Base-by-base conservation (phyloP, 1,284 basidiomycete genomes). In the Ceratobasidium sp. region DNA sequence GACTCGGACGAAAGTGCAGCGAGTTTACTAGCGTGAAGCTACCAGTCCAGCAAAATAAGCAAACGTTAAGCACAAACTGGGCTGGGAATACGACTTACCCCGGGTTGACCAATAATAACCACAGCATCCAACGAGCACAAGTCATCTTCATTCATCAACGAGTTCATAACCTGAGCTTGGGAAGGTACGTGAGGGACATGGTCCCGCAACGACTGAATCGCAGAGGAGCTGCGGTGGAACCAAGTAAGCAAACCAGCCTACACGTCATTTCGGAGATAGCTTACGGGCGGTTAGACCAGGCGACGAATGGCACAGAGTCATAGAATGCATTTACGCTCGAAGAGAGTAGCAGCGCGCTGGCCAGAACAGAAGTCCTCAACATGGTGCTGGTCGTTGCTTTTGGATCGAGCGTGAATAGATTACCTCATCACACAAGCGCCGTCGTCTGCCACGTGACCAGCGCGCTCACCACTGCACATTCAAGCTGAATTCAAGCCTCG, bases 11-110 rank as follows among this genome's bases (percentile, higher is more conserved):
- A 36, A 11, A 76, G 29, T 8, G 44, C 54, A 22, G 41, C 56
- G 22, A 76, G 63, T 51, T 76, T 51, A 11, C 56, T 74, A n/a
- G 72, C 71, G 56, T 76, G 75, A 15, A 76, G 54, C 75, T 76
- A 67, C 31, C 17, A 27, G 45, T 11, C 19, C n/a, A 33, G 24
- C 5, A 7, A 36, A 5, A 29, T 4, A 33, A 56, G 53, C 53
- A 15, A 29, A 22, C 51, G n/a, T 8, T 53, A 36, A 7, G 47
- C 9, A 1, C 22, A 3, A 31, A 22, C 45, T 41, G 22, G 33
- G 47, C 15, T 51, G 15, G 8, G 36, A 17, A 74, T 29, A 41
- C 11, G 19, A 59, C 75, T 7, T 41, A 76, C 75, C 53, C 71
- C 71, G n/a, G 75, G 63, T 24, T 76, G 72, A 74, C 65, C 69